A percentile compares a stretch with the other conserved stretches of the same genome.
Conservation (phyloP, 139 green algal genomes). For the Closterium sp. region DNA sequence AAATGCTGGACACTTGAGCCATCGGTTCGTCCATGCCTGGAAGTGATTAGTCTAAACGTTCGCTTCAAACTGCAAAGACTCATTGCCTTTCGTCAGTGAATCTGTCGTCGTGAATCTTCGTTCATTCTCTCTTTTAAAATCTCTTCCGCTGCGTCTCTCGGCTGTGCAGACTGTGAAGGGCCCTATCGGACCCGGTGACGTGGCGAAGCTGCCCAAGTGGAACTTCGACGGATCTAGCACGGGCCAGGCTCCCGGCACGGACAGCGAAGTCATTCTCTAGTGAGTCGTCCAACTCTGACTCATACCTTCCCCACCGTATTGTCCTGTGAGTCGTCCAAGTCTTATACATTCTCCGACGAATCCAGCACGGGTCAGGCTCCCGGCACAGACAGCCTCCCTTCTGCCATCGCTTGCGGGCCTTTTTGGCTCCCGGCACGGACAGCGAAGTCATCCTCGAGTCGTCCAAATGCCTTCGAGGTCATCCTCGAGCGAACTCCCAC, state of each 20-base stretch:
- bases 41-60: too few relatives aligned
- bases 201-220: constrained; percentile 82
- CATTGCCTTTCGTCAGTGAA: neutral
- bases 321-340: neutral
- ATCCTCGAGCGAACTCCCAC: too few relatives aligned
- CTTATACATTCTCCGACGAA: constrained; percentile 80
- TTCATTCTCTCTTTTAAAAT: too few relatives aligned
- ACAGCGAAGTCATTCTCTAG: constrained; percentile 90
- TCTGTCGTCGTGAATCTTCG: neutral
- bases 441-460: constrained; percentile 82
- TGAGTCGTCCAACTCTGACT: neutral
- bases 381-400: constrained; percentile 51
- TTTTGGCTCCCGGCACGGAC: constrained; percentile 66
- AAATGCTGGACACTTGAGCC: too few relatives aligned
- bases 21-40: too few relatives aligned
- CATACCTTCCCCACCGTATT: neutral
- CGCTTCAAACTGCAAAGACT: too few relatives aligned
- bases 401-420: too few relatives aligned
- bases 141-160: neutral
- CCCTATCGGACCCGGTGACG: constrained; percentile 17
- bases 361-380: constrained; percentile 88
- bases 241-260: constrained; percentile 83
- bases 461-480: neutral
- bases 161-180: constrained; percentile 38
- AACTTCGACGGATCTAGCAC: constrained; percentile 96